Evolutionary conservation across 352 stramenopile genomes (phyloP).

Genomic region (Globisporangium mamillatum): DNA sequence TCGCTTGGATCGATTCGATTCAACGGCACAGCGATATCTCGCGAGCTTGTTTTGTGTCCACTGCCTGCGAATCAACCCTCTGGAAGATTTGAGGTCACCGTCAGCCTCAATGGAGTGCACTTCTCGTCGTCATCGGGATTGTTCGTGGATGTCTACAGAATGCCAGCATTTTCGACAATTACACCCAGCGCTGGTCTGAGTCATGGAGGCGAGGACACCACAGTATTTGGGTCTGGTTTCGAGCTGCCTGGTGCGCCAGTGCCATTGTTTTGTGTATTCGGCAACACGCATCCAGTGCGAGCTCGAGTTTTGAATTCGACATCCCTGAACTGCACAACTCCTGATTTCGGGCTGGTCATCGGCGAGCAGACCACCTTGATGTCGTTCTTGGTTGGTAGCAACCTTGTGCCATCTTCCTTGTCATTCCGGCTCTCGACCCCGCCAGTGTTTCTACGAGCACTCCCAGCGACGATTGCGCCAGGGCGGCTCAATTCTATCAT

Average conservation of each 20-base stretch:
- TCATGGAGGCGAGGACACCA: constrained; percentile 7
- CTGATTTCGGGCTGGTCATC: background rate
- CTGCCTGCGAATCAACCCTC: constrained; percentile 11
- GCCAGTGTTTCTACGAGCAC: constrained; percentile 5
- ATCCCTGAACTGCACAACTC: constrained; percentile 1
- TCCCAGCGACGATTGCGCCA: background rate
- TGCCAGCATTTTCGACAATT: constrained; percentile 24
- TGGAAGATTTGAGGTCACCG: constrained; percentile 20
- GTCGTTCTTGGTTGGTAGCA: constrained; percentile 4
- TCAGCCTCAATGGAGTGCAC: constrained; percentile 38
- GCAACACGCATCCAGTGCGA: constrained; percentile 3
- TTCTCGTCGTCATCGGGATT: constrained; percentile 15
- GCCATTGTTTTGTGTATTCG: constrained; percentile 10
- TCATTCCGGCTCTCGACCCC: background rate
- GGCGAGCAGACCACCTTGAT: background rate
- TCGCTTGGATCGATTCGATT: constrained; percentile 13
- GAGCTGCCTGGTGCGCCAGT: background rate
- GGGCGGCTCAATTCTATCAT: background rate
- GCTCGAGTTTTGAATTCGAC: background rate
- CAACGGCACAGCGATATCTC: constrained; percentile 13
- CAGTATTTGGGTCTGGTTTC: constrained; percentile 26
- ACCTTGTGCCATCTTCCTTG: background rate
- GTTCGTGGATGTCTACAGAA: constrained; percentile 20
- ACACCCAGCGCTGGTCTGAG: background rate
- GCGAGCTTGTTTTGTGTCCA: constrained; percentile 18